These are phyloP conservation scores for Testicularia cyperi DNA, from an alignment of 1,284 basidiomycete genomes.

Conservation along the genomic window DNA sequence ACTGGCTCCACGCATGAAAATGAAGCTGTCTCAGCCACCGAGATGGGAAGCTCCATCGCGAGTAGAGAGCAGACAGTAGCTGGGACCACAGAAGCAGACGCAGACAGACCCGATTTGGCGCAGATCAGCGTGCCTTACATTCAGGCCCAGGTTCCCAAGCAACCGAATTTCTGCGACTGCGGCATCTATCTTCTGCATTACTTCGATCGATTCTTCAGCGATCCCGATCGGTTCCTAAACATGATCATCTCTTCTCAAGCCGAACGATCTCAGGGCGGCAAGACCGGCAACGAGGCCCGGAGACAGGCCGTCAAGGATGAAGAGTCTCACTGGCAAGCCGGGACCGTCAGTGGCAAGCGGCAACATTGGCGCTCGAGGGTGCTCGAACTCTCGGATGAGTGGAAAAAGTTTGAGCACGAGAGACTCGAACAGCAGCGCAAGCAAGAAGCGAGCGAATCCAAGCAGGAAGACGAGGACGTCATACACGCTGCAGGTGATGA, in stretches of 20 bases:
- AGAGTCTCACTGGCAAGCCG: slow-evolving; percentile 22
- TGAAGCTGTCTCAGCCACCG: too few species aligned
- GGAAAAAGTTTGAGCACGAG: slow-evolving; percentile 6
- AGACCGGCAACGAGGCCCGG: not conserved
- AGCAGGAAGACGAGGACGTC: not conserved
- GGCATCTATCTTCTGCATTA: slow-evolving; percentile 63
- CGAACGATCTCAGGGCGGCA: not conserved
- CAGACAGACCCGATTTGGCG: too few species aligned
- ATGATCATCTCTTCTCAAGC: slow-evolving; percentile 5
- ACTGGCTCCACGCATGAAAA: too few species aligned
- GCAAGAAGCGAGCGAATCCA: slow-evolving; percentile 3
- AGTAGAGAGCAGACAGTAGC: too few species aligned
- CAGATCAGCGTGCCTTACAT: too few species aligned
- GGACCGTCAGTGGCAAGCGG: slow-evolving; percentile 24
- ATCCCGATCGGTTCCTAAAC: slow-evolving; percentile 33
- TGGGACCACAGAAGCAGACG: too few species aligned
- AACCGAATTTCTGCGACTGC: slow-evolving; percentile 83
- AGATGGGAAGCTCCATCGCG: too few species aligned
- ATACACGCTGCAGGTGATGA: too few species aligned
- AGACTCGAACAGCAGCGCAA: slow-evolving; percentile 2
- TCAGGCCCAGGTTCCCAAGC: slow-evolving; percentile 64
- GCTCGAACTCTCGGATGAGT: slow-evolving; percentile 12
- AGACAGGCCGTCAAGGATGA: not conserved
- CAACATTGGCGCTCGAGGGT: slow-evolving; percentile 13
- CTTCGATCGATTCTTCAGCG: slow-evolving; percentile 52